Evolutionary conservation across 1,284 basidiomycete genomes (phyloP), one percentile per base, ranked within the genome.

Genomic region (Volvariella surrecta): DNA sequence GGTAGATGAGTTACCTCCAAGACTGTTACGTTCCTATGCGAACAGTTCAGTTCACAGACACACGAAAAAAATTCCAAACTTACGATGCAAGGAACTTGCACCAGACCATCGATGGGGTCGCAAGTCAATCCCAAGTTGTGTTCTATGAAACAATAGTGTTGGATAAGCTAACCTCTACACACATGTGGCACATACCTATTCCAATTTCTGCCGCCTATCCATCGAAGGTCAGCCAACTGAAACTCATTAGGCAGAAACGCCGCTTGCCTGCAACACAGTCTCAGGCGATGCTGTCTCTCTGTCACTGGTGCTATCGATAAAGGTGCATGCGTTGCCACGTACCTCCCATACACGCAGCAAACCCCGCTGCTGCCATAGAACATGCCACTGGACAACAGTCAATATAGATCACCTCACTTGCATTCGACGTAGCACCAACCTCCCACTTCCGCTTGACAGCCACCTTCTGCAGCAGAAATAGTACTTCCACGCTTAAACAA

Each of bases 401-500:
- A 28, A 28, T 28, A 28, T 28, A 34, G 16, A 16, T 21, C 37
- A 35, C 34, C 35, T 38, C 13, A 42, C 28, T 8, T 8, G 8
- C 43, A 39, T n/a, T 41, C 24, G 16, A 35, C 8, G 40, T n/a
- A n/a, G n/a, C 52, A 61, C 55, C 54, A 64, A 71, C 88, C 88
- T 56, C 87, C 86, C 8, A 89, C 87, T 67, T 89, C 86, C 17
- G 86, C 86, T 59, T 89, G 87, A 58, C 86, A 89, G 16, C 86
- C 91, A 32, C 91, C 92, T 62, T 98, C 94, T 0, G 95, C 94
- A 7, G 94, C 95, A 35, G 85, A 89, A 41, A 98, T 97, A 1
- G 94, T 97, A 44, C 92, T 94, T 17, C 94, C 94, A 44, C 94
- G 79, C 61, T 98, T 98, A 72, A 95, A 97, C 15, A 98, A 69